Conservation (phyloP, 2,329 filamentous ascomycete species). For the Aaosphaeria arxii region DNA sequence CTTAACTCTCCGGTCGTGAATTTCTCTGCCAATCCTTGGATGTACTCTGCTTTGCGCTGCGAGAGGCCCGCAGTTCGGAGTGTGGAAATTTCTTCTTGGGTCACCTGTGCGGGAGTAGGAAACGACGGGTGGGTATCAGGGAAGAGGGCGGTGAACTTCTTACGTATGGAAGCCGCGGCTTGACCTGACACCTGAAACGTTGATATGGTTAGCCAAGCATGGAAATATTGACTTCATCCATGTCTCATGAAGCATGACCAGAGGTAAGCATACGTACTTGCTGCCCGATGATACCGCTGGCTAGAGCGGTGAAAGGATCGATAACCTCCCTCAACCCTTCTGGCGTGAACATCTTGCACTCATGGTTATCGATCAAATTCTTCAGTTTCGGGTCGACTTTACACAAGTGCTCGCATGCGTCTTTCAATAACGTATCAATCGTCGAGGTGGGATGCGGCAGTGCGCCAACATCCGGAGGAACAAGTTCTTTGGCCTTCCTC, state of each 20-base stretch:
- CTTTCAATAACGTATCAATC: constrained; percentile 69
- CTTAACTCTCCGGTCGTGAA: constrained; percentile 74
- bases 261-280: constrained; percentile 50
- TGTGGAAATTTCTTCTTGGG: constrained; percentile 52
- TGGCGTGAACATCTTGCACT: constrained; percentile 76
- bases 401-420: constrained; percentile 73
- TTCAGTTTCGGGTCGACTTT: constrained; percentile 69
- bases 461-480: constrained; percentile 30
- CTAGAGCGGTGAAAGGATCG: constrained; percentile 82
- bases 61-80: constrained; percentile 86
- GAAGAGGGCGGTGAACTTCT: constrained; percentile 69
- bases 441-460: constrained; percentile 49
- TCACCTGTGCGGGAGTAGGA: constrained; percentile 71
- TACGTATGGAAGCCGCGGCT: constrained; percentile 84
- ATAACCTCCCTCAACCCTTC: constrained; percentile 79
- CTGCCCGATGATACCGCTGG: constrained; percentile 89
- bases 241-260: neutral
- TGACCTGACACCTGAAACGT: constrained; percentile 70
- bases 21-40: constrained; percentile 79
- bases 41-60: constrained; percentile 93
- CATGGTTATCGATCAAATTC: constrained; percentile 68
- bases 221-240: neutral
- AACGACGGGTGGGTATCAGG: constrained; percentile 50
- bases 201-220: neutral
- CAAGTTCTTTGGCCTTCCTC: constrained; percentile 37